Conservation (phyloP, 306 rosid species). For the Acmispon strigosus region DNA sequence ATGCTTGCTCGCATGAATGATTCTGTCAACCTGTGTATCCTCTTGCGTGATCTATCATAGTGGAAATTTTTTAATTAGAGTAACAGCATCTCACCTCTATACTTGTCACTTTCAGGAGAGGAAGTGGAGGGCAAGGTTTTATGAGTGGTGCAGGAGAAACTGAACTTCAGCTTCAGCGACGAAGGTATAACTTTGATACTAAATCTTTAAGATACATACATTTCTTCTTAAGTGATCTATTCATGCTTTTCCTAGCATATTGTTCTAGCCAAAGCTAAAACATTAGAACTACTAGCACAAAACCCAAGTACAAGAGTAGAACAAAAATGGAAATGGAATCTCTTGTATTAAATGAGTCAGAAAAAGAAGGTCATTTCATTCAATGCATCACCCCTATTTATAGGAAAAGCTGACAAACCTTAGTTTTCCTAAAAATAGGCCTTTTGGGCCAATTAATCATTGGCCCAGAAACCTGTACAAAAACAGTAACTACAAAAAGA, state of each 20-base stretch:
- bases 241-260: slow-evolving; percentile 1
- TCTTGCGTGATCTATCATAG: slow-evolving; percentile 6
- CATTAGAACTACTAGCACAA: no score
- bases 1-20: not conserved
- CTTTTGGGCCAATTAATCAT: no score
- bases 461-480: no score
- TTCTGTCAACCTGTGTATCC: not conserved
- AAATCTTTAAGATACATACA: slow-evolving; percentile 15
- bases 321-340: no score
- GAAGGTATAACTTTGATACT: slow-evolving; percentile 49
- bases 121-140: slow-evolving; percentile 93
- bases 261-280: no score
- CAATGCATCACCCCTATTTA: no score
- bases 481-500: no score
- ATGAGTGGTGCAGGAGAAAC: slow-evolving; percentile 98
- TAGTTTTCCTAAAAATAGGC: no score
- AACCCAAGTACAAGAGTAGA: no score
- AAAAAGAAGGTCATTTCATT: no score
- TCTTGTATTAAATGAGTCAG: no score
- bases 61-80: not conserved
- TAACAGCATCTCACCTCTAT: slow-evolving; percentile 4
- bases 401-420: no score
- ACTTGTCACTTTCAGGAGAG: slow-evolving; percentile 61
- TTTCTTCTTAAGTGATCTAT: slow-evolving; percentile 1
- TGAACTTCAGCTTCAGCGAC: slow-evolving; percentile 91